phyloP scores from a whole-genome alignment of 495 filamentous ascomycete species.

The Lasiosphaeris hirsuta region DNA sequence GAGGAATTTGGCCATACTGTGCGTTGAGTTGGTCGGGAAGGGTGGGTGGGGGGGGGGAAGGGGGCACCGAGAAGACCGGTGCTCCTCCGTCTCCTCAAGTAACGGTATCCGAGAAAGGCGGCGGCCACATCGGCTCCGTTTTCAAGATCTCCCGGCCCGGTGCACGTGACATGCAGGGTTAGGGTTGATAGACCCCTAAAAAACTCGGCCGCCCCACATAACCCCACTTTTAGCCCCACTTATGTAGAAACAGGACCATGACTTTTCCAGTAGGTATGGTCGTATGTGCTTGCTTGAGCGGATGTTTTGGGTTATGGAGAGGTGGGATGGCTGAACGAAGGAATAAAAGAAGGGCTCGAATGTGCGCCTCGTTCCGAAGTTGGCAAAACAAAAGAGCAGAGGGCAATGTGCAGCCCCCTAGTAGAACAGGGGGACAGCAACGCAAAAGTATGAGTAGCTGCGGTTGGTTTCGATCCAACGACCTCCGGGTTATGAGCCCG shows the following conservation, averaged over 20 bases:
- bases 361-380: no score
- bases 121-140: conserved; percentile 3
- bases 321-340: no score
- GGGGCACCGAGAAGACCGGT: conserved; percentile 12
- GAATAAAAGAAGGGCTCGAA: no score
- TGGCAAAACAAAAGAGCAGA: neutral
- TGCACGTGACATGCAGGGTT: neutral
- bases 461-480: no score
- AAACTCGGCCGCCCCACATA: neutral
- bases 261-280: no score
- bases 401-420: neutral
- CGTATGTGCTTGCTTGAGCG: no score
- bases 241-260: no score
- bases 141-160: neutral
- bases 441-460: no score
- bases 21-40: neutral
- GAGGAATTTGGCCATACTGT: conserved; percentile 4
- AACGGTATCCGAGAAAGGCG: conserved; percentile 7
- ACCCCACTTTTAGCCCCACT: neutral
- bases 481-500: no score
- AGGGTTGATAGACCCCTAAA: conserved; percentile 1
- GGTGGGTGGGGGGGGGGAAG: neutral
- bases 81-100: conserved; percentile 15
- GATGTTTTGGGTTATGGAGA: no score
- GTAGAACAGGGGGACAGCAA: no score